phyloP scores from a whole-genome alignment of 2,329 filamentous ascomycete genomes.

The Hawksworthiomyces lignivorus region DNA sequence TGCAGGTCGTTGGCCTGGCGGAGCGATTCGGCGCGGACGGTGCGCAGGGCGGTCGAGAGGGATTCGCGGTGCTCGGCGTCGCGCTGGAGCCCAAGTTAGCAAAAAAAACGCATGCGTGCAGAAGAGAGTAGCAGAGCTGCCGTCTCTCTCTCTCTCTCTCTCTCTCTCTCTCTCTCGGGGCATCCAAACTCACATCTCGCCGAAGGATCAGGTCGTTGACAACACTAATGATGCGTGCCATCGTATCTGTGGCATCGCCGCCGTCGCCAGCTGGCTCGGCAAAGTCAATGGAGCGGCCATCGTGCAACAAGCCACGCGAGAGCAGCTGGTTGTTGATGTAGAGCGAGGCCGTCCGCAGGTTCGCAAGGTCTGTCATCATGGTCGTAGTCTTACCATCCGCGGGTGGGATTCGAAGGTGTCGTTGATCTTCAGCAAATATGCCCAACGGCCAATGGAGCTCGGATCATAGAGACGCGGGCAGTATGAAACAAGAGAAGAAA shows the following conservation, averaged over 20 bases:
- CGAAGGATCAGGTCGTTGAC: conserved; percentile 89
- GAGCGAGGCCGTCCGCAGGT: conserved; percentile 58
- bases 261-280: conserved; percentile 59
- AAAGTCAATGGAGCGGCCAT: conserved; percentile 76
- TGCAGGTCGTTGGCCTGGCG: conserved; percentile 64
- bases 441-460: too few relatives aligned
- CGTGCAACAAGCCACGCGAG: conserved; percentile 55
- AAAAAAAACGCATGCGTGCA: not conserved
- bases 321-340: conserved; percentile 68
- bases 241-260: conserved; percentile 40
- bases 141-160: too few relatives aligned
- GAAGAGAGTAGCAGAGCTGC: not conserved
- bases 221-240: conserved; percentile 83
- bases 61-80: conserved; percentile 85
- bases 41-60: conserved; percentile 69
- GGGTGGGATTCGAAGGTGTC: too few relatives aligned
- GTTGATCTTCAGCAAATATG: too few relatives aligned
- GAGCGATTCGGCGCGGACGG: conserved; percentile 65
- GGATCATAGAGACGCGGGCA: too few relatives aligned
- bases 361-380: conserved; percentile 50
- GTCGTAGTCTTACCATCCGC: not conserved
- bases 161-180: too few relatives aligned
- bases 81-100: conserved; percentile 49
- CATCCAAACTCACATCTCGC: conserved; percentile 61
- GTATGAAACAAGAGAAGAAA: not conserved